Conservation (phyloP, 345 rosid species). For the Populus nigra region DNA sequence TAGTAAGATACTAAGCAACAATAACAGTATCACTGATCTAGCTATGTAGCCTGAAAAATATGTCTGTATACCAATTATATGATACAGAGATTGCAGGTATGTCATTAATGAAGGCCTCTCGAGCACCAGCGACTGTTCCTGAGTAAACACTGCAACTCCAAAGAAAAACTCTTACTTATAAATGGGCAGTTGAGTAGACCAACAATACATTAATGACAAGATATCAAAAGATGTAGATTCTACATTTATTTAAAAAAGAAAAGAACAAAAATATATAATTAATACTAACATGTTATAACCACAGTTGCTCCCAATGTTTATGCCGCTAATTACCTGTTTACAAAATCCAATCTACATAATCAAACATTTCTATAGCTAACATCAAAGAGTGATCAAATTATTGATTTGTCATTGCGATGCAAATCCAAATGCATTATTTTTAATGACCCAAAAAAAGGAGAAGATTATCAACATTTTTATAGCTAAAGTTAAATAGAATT, state of each 20-base stretch:
- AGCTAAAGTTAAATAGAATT: slow-evolving; percentile 3
- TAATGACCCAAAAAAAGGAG: not conserved
- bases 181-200: not conserved
- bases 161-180: not conserved
- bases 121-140: slow-evolving; percentile 97
- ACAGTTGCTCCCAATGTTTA: slow-evolving; percentile 89
- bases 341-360: slow-evolving; percentile 8
- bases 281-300: slow-evolving; percentile 76
- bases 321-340: slow-evolving; percentile 85
- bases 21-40: not conserved
- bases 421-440: not conserved
- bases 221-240: not conserved
- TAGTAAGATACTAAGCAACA: not conserved
- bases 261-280: not conserved
- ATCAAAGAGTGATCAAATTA: not conserved
- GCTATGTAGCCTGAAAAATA: not conserved
- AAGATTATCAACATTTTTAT: slow-evolving; percentile 2
- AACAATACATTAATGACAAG: not conserved
- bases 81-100: slow-evolving; percentile 76
- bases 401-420: not conserved
- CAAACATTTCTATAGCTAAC: not conserved
- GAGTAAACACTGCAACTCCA: slow-evolving; percentile 66
- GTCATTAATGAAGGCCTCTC: slow-evolving; percentile 82
- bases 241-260: not conserved
- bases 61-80: slow-evolving; percentile 65